phyloP scores from a whole-genome alignment of 371 early-diverging fungal genomes.

The Zychaea mexicana region DNA sequence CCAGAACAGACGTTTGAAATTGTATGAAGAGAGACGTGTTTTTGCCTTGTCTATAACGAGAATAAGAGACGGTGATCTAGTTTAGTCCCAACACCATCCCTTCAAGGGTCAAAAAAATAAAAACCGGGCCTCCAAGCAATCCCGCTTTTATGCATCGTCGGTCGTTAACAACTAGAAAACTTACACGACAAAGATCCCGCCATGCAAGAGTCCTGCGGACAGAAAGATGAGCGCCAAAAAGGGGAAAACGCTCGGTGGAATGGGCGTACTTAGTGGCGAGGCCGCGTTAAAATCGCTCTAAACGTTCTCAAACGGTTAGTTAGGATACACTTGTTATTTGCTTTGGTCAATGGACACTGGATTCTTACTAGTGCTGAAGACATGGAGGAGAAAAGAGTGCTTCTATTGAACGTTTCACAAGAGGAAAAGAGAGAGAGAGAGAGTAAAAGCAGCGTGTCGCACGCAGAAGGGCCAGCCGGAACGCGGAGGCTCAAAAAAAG shows the following conservation, averaged over 20 bases:
- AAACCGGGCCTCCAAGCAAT: background rate
- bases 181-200: conserved; percentile 48
- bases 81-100: too few relatives aligned
- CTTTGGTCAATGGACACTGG: too few relatives aligned
- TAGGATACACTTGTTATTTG: background rate
- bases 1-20: conserved; percentile 36
- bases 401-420: too few relatives aligned
- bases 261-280: conserved; percentile 21
- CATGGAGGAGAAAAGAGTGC: too few relatives aligned
- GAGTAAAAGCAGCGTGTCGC: too few relatives aligned
- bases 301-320: background rate
- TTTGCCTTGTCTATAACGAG: conserved; percentile 36
- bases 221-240: conserved; percentile 30
- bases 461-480: too few relatives aligned
- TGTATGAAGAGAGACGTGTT: conserved; percentile 41
- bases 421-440: too few relatives aligned
- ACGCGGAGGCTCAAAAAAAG: too few relatives aligned
- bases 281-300: conserved; percentile 19
- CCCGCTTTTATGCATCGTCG: background rate
- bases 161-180: background rate
- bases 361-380: background rate
- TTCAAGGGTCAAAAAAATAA: too few relatives aligned
- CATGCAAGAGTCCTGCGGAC: conserved; percentile 32
- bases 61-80: too few relatives aligned
- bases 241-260: conserved; percentile 34